Evolutionary conservation across 2,329 filamentous ascomycete species (phyloP), one percentile per base, ranked within the genome.

Genomic region (Chrysosphaeria jannelii): DNA sequence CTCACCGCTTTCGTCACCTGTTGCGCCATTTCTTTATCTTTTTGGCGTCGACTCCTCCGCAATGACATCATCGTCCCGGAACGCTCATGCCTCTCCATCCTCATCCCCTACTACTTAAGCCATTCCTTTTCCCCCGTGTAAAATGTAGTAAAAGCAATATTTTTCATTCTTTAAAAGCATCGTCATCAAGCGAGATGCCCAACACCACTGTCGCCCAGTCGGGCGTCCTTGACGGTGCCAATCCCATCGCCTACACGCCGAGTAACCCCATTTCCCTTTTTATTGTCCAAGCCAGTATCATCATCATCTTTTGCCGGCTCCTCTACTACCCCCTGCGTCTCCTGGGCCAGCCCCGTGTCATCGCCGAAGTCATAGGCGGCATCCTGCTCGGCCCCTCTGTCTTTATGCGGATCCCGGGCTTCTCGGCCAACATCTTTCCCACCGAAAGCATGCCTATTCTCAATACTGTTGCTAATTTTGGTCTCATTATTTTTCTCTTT

Each of bases 331-430:
- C 69, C 14, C 52, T 75, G 3, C 64, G 61, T 27, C 63, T 61
- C 33, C 47, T 75, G 19, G 59, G 64, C 31, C 70, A 78, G 39
- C 71, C 71, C 27, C 57, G 66, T 26, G 71, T 79, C 20, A 34
- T 34, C 19, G 67, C 70, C 24, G 70, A 78, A 48, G 69, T 79
- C 27, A 62, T 78, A 26, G 69, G 65, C 19, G 71, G 71, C 28
- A 70, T 79, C 34, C 43, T 90, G 18, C 55, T 90, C 2, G 78
- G 78, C 4, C 78, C 78, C 2, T 85, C 78, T 0, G 70, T 88
- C 12, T 69, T 89, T 62, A 76, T 76, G 36, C 64, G 69, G 24
- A 76, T 89, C 12, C 75, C 75, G 1, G 63, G 66, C 19, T 90
- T 89, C 46, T 52, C 60, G 23, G 44, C 50, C 3, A 51, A 67